Conservation (phyloP, 1,139 yeast genomes). For the Magnusiomyces paraingens region DNA sequence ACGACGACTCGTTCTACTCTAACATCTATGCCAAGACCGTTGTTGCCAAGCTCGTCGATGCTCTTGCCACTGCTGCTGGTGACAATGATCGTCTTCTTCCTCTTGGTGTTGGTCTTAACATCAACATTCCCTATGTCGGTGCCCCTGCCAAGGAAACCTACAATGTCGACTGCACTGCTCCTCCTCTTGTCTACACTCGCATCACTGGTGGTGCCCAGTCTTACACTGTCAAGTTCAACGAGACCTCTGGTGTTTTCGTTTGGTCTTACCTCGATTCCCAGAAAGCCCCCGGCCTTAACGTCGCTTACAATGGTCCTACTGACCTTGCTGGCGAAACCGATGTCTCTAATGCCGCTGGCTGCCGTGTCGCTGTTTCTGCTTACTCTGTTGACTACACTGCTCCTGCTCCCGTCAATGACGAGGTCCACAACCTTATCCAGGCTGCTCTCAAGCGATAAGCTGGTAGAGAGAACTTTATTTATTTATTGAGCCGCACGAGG, state of each 20-base stretch:
- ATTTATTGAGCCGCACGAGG: too few species aligned
- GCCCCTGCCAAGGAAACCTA: not conserved
- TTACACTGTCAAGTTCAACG: not conserved
- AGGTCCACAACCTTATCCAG: constrained; percentile 1
- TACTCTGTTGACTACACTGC: constrained; percentile 12
- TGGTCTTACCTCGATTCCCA: not conserved
- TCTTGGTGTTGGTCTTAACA: constrained; percentile 38
- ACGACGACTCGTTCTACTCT: constrained; percentile 29
- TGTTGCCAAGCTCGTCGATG: constrained; percentile 33
- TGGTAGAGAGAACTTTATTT: too few species aligned
- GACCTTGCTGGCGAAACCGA: constrained; percentile 10
- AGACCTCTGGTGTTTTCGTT: constrained; percentile 3
- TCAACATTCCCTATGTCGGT: constrained; percentile 37
- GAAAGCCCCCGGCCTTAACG: constrained; percentile 3
- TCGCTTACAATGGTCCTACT: constrained; percentile 4
- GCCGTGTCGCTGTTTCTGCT: constrained; percentile 7
- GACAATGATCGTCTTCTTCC: constrained; percentile 35
- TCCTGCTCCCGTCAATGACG: not conserved
- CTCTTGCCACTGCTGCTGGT: constrained; percentile 31
- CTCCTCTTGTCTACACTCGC: constrained; percentile 6
- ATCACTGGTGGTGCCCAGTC: constrained; percentile 7
- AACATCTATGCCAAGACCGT: constrained; percentile 38
- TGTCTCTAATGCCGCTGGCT: not conserved
- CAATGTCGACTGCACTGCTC: constrained; percentile 2
- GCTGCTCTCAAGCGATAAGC: not conserved